These are phyloP conservation scores for Gautieria morchelliformis DNA, from an alignment of 768 basidiomycete species.

Conservation along the genomic window DNA sequence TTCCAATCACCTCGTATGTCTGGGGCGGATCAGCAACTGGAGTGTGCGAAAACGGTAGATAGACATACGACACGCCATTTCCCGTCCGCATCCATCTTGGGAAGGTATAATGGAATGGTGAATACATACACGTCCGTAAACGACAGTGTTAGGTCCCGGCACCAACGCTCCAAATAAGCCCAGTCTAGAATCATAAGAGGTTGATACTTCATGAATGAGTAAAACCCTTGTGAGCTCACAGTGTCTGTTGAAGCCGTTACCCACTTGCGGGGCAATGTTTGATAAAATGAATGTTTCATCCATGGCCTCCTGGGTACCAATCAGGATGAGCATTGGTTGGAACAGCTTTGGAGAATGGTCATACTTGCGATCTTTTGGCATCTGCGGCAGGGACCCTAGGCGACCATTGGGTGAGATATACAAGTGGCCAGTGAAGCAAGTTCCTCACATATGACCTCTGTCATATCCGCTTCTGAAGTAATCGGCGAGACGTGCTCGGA, in stretches of 20 bases:
- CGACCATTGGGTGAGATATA: neutral
- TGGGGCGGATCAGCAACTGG: neutral
- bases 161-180: conserved; percentile 97
- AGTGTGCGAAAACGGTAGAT: neutral
- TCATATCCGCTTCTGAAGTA: conserved; percentile 94
- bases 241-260: conserved; percentile 93
- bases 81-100: conserved; percentile 74
- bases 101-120: conserved; percentile 94
- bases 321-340: conserved; percentile 2
- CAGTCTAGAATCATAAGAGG: conserved; percentile 51
- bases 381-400: conserved; percentile 95
- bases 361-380: conserved; percentile 77
- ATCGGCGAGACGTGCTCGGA: conserved; percentile 78
- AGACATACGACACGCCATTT: conserved; percentile 88
- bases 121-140: conserved; percentile 97
- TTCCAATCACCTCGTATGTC: conserved; percentile 93
- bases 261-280: conserved; percentile 98
- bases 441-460: conserved; percentile 85
- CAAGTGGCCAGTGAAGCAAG: neutral
- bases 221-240: conserved; percentile 42
- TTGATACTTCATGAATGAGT: neutral
- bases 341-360: neutral
- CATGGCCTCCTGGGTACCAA: conserved; percentile 63
- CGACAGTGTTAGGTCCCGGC: conserved; percentile 72
- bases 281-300: conserved; percentile 90